Conservation (phyloP, 345 rosid species). For the Salix viminalis region DNA sequence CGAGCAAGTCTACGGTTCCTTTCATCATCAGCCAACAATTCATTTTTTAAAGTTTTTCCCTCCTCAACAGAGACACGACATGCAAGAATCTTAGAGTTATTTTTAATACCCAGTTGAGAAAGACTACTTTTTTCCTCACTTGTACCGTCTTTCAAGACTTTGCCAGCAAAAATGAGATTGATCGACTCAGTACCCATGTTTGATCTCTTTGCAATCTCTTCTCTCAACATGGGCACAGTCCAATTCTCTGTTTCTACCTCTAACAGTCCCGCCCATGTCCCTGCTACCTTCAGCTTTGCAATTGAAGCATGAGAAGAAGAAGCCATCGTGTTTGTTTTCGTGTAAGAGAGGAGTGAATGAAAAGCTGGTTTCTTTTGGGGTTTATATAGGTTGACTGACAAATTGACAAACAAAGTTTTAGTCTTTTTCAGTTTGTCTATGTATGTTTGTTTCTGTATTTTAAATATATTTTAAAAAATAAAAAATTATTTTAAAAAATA, state of each 20-base stretch:
- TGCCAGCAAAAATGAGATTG: constrained; percentile 76
- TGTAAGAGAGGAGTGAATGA: not conserved
- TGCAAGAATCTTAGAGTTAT: constrained; percentile 72
- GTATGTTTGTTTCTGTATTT: no score
- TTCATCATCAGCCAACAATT: constrained; percentile 72
- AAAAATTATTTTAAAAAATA: no score
- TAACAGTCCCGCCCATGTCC: constrained; percentile 71
- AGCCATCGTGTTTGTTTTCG: not conserved
- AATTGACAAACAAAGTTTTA: not conserved
- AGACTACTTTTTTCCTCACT: constrained; percentile 38
- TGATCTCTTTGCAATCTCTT: constrained; percentile 71
- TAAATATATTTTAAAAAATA: no score
- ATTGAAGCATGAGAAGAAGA: constrained; percentile 16
- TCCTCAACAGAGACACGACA: constrained; percentile 59
- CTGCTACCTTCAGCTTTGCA: constrained; percentile 82
- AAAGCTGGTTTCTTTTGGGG: not conserved
- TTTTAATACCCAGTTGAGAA: constrained; percentile 54
- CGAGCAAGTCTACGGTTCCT: constrained; percentile 61
- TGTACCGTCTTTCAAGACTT: constrained; percentile 58
- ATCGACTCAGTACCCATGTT: constrained; percentile 43
- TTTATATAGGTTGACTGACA: not conserved
- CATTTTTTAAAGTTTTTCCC: constrained; percentile 49
- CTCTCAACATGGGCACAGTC: constrained; percentile 72
- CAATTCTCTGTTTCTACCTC: constrained; percentile 74
- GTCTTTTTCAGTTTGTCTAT: not conserved